A percentile compares a stretch with the other conserved stretches of the same genome.
These are phyloP conservation scores for Sarocladium brachiariae DNA, from an alignment of 2,329 filamentous ascomycete species.

Conservation along the genomic window DNA sequence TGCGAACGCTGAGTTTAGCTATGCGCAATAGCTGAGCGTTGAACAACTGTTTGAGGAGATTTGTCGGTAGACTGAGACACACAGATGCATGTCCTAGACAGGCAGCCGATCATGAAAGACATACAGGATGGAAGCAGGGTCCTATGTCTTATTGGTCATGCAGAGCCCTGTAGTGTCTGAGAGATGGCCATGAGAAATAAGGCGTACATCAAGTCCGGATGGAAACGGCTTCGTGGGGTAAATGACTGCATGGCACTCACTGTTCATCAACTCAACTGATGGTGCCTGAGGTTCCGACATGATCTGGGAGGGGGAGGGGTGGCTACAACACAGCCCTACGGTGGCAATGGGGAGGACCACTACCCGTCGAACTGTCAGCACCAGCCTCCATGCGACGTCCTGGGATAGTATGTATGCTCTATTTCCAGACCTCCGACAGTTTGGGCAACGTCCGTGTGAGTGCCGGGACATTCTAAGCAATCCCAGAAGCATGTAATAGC, in stretches of 20 bases:
- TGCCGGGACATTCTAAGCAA: not conserved
- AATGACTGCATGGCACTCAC: too few relatives aligned
- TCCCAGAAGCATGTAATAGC: not conserved
- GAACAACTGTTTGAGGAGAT: too few relatives aligned
- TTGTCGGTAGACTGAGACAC: not conserved
- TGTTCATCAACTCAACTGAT: too few relatives aligned
- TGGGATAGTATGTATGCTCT: not conserved
- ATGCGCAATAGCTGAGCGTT: too few relatives aligned
- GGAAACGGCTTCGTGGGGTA: too few relatives aligned
- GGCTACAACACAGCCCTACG: slow-evolving; percentile 7
- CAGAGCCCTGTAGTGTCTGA: too few relatives aligned
- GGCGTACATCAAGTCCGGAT: too few relatives aligned
- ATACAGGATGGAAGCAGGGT: slow-evolving; percentile 2
- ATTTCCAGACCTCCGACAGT: slow-evolving; percentile 1
- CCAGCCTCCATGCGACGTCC: slow-evolving; percentile 1
- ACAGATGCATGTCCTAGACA: slow-evolving; percentile 5
- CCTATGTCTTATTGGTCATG: not conserved
- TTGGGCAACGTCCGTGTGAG: not conserved
- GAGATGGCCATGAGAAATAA: too few relatives aligned
- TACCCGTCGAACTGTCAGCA: slow-evolving; percentile 3
- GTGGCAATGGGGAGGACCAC: not conserved
- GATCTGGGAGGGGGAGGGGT: not conserved
- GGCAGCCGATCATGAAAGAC: slow-evolving; percentile 6
- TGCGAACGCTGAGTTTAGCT: too few relatives aligned
- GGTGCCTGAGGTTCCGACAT: too few relatives aligned